Evolutionary conservation across 805 yeast species (phyloP), one percentile per base, ranked within the genome.

Genomic region (Kregervanrija pseudodelftensis): DNA sequence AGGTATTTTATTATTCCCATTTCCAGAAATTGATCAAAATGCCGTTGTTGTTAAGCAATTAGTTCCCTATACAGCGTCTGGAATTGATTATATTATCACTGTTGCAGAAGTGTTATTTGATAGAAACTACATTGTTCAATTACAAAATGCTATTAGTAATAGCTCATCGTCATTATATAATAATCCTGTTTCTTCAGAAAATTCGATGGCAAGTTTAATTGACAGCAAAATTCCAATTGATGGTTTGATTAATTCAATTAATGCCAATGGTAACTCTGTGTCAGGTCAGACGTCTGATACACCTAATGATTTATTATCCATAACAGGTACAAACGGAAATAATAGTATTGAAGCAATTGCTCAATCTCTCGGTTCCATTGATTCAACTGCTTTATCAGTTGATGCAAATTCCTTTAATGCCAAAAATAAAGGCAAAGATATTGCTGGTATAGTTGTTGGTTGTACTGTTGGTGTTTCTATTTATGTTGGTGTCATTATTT

Each of bases 71-170:
- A 72, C 80, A 13, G 74, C 86, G 2, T 45, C 68, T 1, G 65
- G 64, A 11, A 70, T 70, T 41, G 69, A 69, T 40, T 91, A 87
- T 63, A 75, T 88, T 48, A 86, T 86, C 44, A 85, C 97, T 0
- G 85, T 90, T 49, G 98, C 97, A 7, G 84, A 84, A 60, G 83
- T 87, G 44, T 88, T 85, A 60, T 83, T 88, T 67, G 95, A 95
- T 16, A 60, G 66, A 10, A 60, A 63, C 11, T 64, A 73, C 30
- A 73, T 85, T 13, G 54, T 61, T 1, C 59, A 67, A 0, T 69
- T 91, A 50, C 76, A 76, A 47, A 63, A 63, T 13, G 62, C 70
- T 34, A 62, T 91, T 37, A 64, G 68, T 41, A 65, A 79, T 46
- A 51, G 70, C 0, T 54, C 67, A n/a, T 85, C 95, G 3, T 46